These are phyloP conservation scores for Aspergillus sclerotiicarbonarius DNA, from an alignment of 495 filamentous ascomycete genomes.

Conservation along the genomic window DNA sequence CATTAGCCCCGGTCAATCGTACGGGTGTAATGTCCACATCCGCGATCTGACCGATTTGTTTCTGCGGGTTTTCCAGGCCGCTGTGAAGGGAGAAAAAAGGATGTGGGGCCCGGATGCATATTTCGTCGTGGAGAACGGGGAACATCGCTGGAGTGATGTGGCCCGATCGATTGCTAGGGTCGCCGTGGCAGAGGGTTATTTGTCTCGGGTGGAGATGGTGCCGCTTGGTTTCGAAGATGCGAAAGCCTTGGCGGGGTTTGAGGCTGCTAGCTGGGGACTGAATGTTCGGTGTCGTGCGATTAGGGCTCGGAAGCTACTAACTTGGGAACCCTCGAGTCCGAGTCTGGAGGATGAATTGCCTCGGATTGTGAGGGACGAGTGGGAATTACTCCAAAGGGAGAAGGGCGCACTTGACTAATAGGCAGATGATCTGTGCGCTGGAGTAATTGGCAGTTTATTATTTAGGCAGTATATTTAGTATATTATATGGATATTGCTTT, in stretches of 20 bases:
- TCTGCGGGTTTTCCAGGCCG: conserved; percentile 55
- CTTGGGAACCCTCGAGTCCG: conserved; percentile 50
- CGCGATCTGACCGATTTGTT: conserved; percentile 58
- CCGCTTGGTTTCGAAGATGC: background rate
- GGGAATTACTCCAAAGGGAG: background rate
- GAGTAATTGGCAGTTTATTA: too few relatives aligned
- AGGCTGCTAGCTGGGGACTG: background rate
- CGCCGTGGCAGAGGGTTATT: conserved; percentile 52
- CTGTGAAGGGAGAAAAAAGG: conserved; percentile 44
- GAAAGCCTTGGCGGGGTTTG: background rate
- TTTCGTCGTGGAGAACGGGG: conserved; percentile 60
- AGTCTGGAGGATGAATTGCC: conserved; percentile 19
- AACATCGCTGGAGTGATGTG: conserved; percentile 59
- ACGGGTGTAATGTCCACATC: conserved; percentile 63
- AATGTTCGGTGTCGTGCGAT: background rate
- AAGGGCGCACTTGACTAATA: too few relatives aligned
- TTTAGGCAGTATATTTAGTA: too few relatives aligned
- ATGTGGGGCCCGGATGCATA: conserved; percentile 63
- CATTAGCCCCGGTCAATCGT: conserved; percentile 49
- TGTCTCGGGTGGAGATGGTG: conserved; percentile 46
- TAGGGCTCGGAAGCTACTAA: conserved; percentile 46
- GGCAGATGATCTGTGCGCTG: too few relatives aligned
- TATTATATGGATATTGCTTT: too few relatives aligned
- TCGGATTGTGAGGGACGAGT: conserved; percentile 22
- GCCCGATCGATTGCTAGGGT: conserved; percentile 49